Evolutionary conservation across 2,329 filamentous ascomycete species (phyloP), one percentile per base, ranked within the genome.

Genomic region (Orbilia oligospora): DNA sequence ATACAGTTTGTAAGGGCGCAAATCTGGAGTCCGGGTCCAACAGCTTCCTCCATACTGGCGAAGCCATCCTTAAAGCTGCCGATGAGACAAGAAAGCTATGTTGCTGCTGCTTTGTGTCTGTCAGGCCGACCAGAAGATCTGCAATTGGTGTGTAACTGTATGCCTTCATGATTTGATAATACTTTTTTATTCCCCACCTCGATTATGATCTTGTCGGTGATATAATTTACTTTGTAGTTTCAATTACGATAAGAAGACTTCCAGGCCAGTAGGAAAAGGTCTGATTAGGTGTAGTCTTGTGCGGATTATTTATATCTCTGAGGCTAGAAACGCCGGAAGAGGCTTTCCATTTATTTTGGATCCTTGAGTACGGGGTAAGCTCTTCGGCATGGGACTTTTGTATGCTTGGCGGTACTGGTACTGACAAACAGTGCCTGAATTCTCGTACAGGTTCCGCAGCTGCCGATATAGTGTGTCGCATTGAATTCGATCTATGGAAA

Each of bases 1-100:
- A 49, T 9, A 61, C 20, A 10, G 22, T 75, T 6, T 51, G 6
- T 2, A 68, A n/a, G 2, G 63, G 63, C 18, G 53, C 51, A 27
- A 75, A 75, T 20, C 36, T 20, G 1, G 71, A 48, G 14, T 75
- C 71, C 24, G 71, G 71, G 36, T 75, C 71, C 36, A 75, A 46
- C 1, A 38, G n/a, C 30, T 51, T 68, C 22, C 71, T 58, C 71
- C 71, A 75, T 20, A 75, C 71, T 1, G 63, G 51, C 8, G 71
- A 75, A 2, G 71, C 71, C 8, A 75, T 51, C 16, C 71, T 38
- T 3, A 75, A 41, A 18, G 33, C 24, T 33, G 51, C 41, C 9
- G 63, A 68, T 4, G 71, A 65, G 5, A 72, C 58, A 5, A 72
- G 41, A 24, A 65, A 72, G 18, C 24, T 16, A 27, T 66, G 38